Base-by-base conservation (phyloP, 257 asterid genomes). In the Leptodermis oblonga region DNA sequence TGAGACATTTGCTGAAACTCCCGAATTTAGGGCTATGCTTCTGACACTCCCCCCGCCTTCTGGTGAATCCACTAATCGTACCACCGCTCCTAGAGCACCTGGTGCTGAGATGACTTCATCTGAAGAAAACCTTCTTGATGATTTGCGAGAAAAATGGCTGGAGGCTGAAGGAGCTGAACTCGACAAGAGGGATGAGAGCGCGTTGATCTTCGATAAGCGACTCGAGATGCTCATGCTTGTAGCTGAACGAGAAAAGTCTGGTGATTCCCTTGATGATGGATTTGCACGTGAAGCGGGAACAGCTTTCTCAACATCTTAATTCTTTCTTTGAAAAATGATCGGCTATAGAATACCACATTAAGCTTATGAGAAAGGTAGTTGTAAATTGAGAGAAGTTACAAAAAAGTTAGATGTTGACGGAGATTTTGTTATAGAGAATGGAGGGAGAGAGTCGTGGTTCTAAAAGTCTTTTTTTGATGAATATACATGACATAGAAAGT, bases 41-140 rank as follows among this genome's bases (percentile, higher is more conserved):
- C 75, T 90, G 80, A 86, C 87, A 23, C 87, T 92, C 67, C 97
- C 98, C 25, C 94, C 97, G 17, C 98, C 98, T 22, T 92, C 97
- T 53, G 97, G 97, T 53, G 96, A 92, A 71, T 88, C 95, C 5
- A 63, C 85, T 26, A 90, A 86, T 56, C 84, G 97, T 69, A 92
- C 97, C 1, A 87, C 97, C 2, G 85, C 86, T 68, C 97, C 98
- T 23, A 90, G 92, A 79, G 97, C 97, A 53, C 98, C 98, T 7
- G 98, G 97, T 70, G 90, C 90, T 15, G 87, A 86, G 81, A 75
- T 73, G 54, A 84, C 78, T 76, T 64, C 74, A 13, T 70, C 76
- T n/a, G 92, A 83, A 43, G 95, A 83, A 54, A 92, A 90, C 46
- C 60, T 90, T 65, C 92, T 88, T 23, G 98, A 92, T 61, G 96